Conservation (phyloP, 1,284 basidiomycete genomes). For the Pterulicium gracile region DNA sequence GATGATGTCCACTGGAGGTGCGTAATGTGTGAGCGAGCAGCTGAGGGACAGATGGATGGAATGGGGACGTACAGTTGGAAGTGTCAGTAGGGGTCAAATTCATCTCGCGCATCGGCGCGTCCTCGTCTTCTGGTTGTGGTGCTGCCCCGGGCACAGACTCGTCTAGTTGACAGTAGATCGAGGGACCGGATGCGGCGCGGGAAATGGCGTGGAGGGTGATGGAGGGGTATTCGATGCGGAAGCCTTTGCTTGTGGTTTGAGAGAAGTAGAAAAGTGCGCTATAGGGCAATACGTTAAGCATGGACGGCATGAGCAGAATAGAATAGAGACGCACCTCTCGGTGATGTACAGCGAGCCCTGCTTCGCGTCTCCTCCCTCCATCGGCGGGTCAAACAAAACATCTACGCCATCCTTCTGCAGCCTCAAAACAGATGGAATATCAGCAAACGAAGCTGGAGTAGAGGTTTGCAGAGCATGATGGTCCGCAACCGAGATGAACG, state of each 20-base stretch:
- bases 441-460: slow-evolving; percentile 72
- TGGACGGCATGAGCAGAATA: slow-evolving; percentile 13
- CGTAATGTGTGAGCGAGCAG: slow-evolving; percentile 8
- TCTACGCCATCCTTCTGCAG: slow-evolving; percentile 63
- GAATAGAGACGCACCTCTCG: slow-evolving; percentile 55
- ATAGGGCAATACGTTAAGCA: slow-evolving; percentile 5
- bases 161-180: slow-evolving; percentile 86
- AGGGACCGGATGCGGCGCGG: slow-evolving; percentile 49
- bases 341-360: slow-evolving; percentile 69
- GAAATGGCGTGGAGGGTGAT: slow-evolving; percentile 87
- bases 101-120: slow-evolving; percentile 63
- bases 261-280: slow-evolving; percentile 77
- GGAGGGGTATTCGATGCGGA: slow-evolving; percentile 73
- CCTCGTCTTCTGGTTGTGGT: slow-evolving; percentile 31
- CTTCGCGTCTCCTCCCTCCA: slow-evolving; percentile 39
- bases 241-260: slow-evolving; percentile 45
- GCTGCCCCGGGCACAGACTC: slow-evolving; percentile 31
- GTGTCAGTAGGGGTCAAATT: slow-evolving; percentile 54
- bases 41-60: no score
- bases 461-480: slow-evolving; percentile 54
- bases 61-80: slow-evolving; percentile 55
- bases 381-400: slow-evolving; percentile 54
- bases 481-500: slow-evolving; percentile 57
- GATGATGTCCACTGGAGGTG: slow-evolving; percentile 64
- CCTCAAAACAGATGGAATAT: slow-evolving; percentile 72